A percentile compares a stretch with the other conserved stretches of the same genome.
Evolutionary conservation across 345 rosid species (phyloP).

Genomic region (Salix caprea): DNA sequence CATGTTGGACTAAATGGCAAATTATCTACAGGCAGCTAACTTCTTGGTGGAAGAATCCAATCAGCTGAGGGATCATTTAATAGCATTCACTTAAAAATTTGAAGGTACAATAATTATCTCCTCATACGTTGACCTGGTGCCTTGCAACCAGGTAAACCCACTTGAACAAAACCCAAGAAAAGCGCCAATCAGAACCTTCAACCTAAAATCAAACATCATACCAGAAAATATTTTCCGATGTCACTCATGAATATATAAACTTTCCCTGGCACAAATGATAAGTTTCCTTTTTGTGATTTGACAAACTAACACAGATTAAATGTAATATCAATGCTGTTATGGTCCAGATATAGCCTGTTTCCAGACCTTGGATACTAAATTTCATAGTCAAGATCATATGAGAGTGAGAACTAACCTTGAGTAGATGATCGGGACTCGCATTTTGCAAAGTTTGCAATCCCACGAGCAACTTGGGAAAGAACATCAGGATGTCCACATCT

Average conservation of each 20-base stretch:
- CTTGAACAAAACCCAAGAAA: not conserved
- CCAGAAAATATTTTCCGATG: not conserved
- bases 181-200: not conserved
- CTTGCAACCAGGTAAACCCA: not conserved
- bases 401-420: conserved; percentile 19
- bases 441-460: conserved; percentile 33
- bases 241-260: not conserved
- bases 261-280: not conserved
- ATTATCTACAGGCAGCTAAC: not conserved
- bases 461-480: conserved; percentile 36
- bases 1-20: not conserved
- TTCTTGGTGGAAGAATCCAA: not conserved
- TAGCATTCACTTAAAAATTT: not conserved
- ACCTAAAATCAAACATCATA: not conserved
- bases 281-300: not conserved
- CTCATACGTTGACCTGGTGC: not conserved
- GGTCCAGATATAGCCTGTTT: not conserved
- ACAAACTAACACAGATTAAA: not conserved
- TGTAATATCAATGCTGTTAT: not conserved
- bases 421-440: conserved; percentile 31
- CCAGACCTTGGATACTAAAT: not conserved
- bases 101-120: not conserved
- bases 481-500: conserved; percentile 38
- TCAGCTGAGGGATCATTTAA: not conserved
- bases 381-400: not conserved